Percentiles rank a stretch among this genome's conserved stretches.
Evolutionary conservation across 352 stramenopile genomes (phyloP).

Genomic region (Elongisporangium prolatum): DNA sequence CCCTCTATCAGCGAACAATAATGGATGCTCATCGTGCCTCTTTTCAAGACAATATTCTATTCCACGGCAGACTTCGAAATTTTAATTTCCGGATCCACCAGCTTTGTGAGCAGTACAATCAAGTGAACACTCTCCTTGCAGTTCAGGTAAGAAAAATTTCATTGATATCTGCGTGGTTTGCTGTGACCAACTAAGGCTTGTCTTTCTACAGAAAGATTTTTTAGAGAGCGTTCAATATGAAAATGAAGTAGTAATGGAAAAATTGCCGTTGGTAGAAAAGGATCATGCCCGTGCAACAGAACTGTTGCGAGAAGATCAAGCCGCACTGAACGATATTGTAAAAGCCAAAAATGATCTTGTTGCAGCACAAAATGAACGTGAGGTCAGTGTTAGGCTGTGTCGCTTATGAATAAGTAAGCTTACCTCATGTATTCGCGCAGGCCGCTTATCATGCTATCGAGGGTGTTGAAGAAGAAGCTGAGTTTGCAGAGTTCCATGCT

Average conservation of each 20-base stretch:
- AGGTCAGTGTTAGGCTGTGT: constrained; percentile 16
- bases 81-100: constrained; percentile 63
- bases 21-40: constrained; percentile 49
- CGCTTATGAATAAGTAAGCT: neutral
- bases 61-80: constrained; percentile 61
- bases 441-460: constrained; percentile 42
- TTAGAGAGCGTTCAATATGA: constrained; percentile 38
- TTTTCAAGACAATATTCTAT: constrained; percentile 61
- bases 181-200: neutral
- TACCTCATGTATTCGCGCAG: constrained; percentile 8
- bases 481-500: constrained; percentile 69
- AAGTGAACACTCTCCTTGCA: constrained; percentile 33
- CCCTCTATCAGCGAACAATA: constrained; percentile 40
- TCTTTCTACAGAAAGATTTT: constrained; percentile 34
- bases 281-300: constrained; percentile 41
- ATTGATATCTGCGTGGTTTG: neutral
- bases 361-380: constrained; percentile 30
- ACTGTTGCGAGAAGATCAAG: constrained; percentile 41
- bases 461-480: constrained; percentile 72
- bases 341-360: constrained; percentile 21
- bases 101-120: constrained; percentile 32
- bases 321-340: constrained; percentile 19
- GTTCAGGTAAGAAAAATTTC: constrained; percentile 37
- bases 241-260: constrained; percentile 41
- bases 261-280: constrained; percentile 49